Evolutionary conservation across 129 eudicot genomes (phyloP).

Genomic region (Kitagawia praeruptora): DNA sequence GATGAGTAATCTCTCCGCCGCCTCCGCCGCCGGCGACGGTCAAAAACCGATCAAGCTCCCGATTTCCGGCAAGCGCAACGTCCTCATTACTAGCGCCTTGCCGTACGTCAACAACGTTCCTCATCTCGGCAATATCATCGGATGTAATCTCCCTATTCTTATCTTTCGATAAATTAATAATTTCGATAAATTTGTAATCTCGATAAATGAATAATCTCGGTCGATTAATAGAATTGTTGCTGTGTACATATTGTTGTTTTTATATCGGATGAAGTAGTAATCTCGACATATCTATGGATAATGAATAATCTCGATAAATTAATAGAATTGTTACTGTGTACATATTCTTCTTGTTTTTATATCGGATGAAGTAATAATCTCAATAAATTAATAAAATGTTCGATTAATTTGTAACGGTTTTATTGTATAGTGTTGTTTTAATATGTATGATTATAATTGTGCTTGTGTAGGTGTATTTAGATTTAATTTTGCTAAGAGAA

Average conservation of each 20-base stretch:
- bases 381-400: no score
- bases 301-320: no score
- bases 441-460: no score
- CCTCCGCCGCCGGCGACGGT: constrained; percentile 25
- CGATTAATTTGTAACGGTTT: no score
- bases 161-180: not conserved
- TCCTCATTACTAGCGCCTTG: constrained; percentile 54
- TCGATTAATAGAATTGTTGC: not conserved
- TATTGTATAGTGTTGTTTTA: no score
- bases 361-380: no score
- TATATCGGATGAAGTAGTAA: no score
- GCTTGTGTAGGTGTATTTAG: no score
- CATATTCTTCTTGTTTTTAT: no score
- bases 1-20: constrained; percentile 26
- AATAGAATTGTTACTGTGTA: no score
- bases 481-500: no score
- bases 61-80: constrained; percentile 46
- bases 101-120: constrained; percentile 70
- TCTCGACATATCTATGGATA: not conserved
- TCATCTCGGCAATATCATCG: constrained; percentile 64
- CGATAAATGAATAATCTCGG: not conserved
- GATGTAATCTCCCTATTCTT: constrained; percentile 25
- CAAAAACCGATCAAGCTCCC: constrained; percentile 33
- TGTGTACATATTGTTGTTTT: not conserved
- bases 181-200: not conserved